phyloP scores from a whole-genome alignment of 352 stramenopile genomes.

The Chrysophaeum taylorii region DNA sequence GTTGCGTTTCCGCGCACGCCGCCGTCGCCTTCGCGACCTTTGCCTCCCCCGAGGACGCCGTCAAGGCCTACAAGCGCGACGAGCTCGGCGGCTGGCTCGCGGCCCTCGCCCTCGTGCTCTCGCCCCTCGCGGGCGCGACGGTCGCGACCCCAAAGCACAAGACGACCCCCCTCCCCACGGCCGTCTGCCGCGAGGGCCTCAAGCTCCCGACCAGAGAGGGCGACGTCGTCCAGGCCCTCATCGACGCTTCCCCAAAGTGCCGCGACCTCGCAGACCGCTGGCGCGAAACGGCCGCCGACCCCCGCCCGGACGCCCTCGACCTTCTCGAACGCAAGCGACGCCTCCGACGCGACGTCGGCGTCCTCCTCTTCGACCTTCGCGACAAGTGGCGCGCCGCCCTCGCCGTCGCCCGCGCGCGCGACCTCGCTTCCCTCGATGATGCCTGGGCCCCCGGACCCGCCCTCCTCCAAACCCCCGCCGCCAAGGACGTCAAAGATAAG shows the following conservation, averaged over 20 bases:
- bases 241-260: not conserved
- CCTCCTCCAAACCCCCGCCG: not conserved
- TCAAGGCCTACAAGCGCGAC: not conserved
- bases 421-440: not conserved
- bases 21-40: not conserved
- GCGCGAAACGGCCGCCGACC: not conserved
- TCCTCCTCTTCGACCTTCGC: constrained; percentile 2
- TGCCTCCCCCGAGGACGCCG: not conserved
- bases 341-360: not conserved
- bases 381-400: not conserved
- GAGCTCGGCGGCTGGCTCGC: not conserved
- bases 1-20: not conserved
- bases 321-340: no score
- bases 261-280: not conserved
- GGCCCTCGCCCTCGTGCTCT: not conserved
- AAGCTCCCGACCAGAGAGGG: not conserved
- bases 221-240: not conserved
- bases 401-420: not conserved
- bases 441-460: not conserved
- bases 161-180: not conserved
- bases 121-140: not conserved
- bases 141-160: not conserved
- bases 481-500: not conserved
- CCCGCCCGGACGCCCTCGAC: not conserved
- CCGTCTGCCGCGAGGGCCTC: constrained; percentile 7